Base-by-base conservation (phyloP, 352 stramenopile species). In the Phytophthora vignae region DNA sequence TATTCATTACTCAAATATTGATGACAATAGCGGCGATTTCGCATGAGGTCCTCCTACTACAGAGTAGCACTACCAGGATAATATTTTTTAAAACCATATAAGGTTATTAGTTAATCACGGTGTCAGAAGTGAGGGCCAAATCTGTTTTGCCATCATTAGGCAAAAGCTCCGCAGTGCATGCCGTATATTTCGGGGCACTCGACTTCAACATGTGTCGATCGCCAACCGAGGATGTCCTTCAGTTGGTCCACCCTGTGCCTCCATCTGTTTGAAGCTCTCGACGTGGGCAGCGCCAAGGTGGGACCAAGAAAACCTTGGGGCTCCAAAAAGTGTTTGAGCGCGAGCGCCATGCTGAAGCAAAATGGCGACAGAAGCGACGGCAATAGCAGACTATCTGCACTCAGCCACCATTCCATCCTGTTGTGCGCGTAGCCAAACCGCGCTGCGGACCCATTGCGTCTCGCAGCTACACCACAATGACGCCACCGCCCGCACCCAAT, bases 221-320 rank as follows among this genome's bases (percentile, higher is more conserved):
- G 44, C 25, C 44, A 14, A 25, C 44, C n/a, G 44, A 50, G 44
- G 44, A 50, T 50, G n/a, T 50, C 44, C 4, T 50, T 50, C 15
- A 50, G 44, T 50, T n/a, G n/a, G 44, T 50, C 44, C 42, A 15
- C 42, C 42, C 42, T 7, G 36, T 42, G 12, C 14, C 38, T 46
- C 38, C 40, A 50, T 50, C 44, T 50, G 44, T 17, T 50, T 46
- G 44, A 50, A 50, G n/a, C 17, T 17, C 44, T 50, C n/a, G 17
- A 50, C 21, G 11, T 48, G 40, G 40, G 10, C 40, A 42, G 36
- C 36, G 36, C 40, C 12, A n/a, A 46, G 40, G 44, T 50, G 44
- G 44, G 44, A 50, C 44, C 44, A 50, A 21, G 44, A 19, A 48
- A 48, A 48, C 15, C 14, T 48, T 48, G 33, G 33, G 7, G 8